Conservation (phyloP, 163 green algal genomes). For the Scenedesmus sp. region DNA sequence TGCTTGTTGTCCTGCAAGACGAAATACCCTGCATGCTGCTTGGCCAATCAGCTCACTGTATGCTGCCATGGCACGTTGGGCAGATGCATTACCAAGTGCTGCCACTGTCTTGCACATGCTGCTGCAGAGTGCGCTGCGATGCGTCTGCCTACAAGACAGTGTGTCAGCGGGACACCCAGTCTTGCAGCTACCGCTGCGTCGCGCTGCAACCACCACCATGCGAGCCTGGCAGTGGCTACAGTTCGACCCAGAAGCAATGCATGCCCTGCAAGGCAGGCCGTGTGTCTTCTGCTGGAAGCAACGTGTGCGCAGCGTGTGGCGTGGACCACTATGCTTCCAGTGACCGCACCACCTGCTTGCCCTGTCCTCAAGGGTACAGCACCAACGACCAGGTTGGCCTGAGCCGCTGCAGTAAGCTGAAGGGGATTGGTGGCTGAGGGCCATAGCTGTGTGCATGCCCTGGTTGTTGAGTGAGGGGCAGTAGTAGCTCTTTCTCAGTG, state of each 20-base stretch:
- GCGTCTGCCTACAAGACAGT: not conserved
- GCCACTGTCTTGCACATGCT: not conserved
- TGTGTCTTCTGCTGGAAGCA: not conserved
- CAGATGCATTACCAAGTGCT: not conserved
- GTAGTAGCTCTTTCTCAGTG: too few species aligned
- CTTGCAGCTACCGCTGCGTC: not conserved
- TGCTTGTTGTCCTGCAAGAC: not conserved
- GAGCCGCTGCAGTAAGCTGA: not conserved
- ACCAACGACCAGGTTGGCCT: not conserved
- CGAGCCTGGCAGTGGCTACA: not conserved
- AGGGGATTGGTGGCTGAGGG: not conserved
- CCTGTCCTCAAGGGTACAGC: not conserved
- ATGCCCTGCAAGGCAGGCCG: not conserved
- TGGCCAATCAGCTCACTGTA: not conserved
- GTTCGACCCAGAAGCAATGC: not conserved
- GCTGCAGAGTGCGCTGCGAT: constrained; percentile 7
- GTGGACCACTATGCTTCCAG: not conserved
- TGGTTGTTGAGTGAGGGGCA: too few species aligned
- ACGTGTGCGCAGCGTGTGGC: not conserved
- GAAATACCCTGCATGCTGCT: not conserved
- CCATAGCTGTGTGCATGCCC: too few species aligned
- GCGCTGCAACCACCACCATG: not conserved
- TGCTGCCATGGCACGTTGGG: too few species aligned
- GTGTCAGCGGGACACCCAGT: not conserved
- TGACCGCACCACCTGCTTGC: not conserved